These are phyloP conservation scores for Leccinum sublutescens DNA, from an alignment of 768 basidiomycete species.

Conservation along the genomic window DNA sequence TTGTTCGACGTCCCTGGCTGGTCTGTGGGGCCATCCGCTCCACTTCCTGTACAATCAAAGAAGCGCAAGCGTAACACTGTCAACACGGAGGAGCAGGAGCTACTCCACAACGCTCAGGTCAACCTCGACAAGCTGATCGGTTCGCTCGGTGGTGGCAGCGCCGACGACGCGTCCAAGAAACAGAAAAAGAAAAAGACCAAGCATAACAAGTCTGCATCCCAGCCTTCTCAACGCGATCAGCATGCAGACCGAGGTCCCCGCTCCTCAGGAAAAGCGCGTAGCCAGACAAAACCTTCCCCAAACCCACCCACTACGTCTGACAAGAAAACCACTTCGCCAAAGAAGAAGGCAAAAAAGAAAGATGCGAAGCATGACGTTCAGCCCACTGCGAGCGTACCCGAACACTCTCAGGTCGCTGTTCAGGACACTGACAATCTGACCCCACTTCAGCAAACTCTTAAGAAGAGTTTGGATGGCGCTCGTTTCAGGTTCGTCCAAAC, in stretches of 20 bases:
- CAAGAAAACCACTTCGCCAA: conserved; percentile 2
- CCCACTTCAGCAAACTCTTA: conserved; percentile 73
- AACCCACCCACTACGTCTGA: conserved; percentile 11
- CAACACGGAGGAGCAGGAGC: conserved; percentile 35
- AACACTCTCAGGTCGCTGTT: conserved; percentile 8
- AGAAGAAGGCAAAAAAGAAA: conserved; percentile 21
- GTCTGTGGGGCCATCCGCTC: conserved; percentile 45
- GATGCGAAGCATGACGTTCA: conserved; percentile 18
- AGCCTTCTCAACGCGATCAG: conserved; percentile 9
- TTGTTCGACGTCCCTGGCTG: conserved; percentile 72
- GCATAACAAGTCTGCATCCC: not conserved
- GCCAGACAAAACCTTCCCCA: conserved; percentile 5
- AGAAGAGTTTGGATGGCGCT: conserved; percentile 79
- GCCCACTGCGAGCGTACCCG: conserved; percentile 17
- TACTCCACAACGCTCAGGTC: conserved; percentile 39
- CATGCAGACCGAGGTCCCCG: not conserved
- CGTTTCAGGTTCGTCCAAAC: conserved; percentile 62
- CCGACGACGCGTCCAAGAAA: conserved; percentile 24
- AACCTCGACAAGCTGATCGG: conserved; percentile 64
- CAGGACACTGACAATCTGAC: conserved; percentile 47
- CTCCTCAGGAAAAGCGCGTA: conserved; percentile 1
- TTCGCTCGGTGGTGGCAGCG: conserved; percentile 38
- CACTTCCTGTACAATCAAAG: conserved; percentile 39
- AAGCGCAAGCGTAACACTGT: conserved; percentile 57
- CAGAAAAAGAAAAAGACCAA: conserved; percentile 14